A percentile compares a stretch with the other conserved stretches of the same genome.
phyloP scores from a whole-genome alignment of 2,329 filamentous ascomycete species.

The Colletotrichum magnum region DNA sequence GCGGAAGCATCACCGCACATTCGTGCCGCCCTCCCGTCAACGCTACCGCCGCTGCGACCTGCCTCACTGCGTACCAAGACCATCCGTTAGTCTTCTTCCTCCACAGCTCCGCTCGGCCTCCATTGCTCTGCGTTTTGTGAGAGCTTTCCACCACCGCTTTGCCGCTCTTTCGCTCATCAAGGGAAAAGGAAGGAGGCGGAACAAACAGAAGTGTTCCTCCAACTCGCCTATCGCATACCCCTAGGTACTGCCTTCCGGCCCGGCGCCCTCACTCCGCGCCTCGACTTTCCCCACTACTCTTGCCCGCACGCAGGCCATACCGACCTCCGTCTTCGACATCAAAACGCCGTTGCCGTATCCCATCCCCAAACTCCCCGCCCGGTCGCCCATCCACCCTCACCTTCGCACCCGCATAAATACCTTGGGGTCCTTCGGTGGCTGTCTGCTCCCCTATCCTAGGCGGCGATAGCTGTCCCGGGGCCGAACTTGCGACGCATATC shows the following conservation, averaged over 20 bases:
- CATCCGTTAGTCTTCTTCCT: not conserved
- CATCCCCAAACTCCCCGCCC: conserved; percentile 30
- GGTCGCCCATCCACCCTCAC: conserved; percentile 13
- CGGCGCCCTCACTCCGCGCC: conserved; percentile 24
- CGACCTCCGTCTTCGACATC: conserved; percentile 38
- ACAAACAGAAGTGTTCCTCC: conserved; percentile 6
- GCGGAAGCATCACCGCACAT: conserved; percentile 11
- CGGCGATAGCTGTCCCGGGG: conserved; percentile 39
- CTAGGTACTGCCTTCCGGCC: conserved; percentile 13
- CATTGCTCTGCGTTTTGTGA: conserved; percentile 21
- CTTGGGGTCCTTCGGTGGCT: conserved; percentile 19
- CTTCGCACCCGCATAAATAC: not conserved
- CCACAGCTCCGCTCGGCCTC: conserved; percentile 17
- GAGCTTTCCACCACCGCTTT: conserved; percentile 4
- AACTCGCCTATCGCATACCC: conserved; percentile 5
- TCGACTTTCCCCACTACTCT: conserved; percentile 16
- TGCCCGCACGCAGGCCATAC: conserved; percentile 31
- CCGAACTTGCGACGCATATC: conserved; percentile 36
- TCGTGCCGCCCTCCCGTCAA: conserved; percentile 11
- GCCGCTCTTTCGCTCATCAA: conserved; percentile 32
- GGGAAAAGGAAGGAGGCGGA: not conserved
- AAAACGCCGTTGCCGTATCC: conserved; percentile 33
- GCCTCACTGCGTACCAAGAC: conserved; percentile 1
- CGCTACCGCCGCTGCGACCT: conserved; percentile 12
- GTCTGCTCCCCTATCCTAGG: conserved; percentile 25